Base-by-base conservation (phyloP, 2,329 filamentous ascomycete species). In the Diaporthe sp. region DNA sequence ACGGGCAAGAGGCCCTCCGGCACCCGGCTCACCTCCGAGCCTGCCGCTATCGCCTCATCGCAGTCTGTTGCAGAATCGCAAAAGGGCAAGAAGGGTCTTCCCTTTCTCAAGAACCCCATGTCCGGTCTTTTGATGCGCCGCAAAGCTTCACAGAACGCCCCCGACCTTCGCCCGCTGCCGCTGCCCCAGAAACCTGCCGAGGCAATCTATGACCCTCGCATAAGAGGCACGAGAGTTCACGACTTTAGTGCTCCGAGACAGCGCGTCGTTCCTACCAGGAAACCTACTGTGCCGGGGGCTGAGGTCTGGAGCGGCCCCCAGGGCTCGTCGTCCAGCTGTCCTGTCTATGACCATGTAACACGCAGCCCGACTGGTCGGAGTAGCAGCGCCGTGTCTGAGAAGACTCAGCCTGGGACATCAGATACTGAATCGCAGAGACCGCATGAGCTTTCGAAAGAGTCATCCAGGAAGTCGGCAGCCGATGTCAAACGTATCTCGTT, bases 191-290 rank as follows among this genome's bases (percentile, higher is more conserved):
- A 81, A 10, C 77, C 81, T 0, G 85, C 86, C 19, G 87, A 88
- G 77, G 85, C 86, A 7, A 81, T 82, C 27, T 92, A 92, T 77
- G 91, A 93, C 77, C 91, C 91, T 25, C 86, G 90, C 13, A 93
- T 93, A 76, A 87, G 87, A 78, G 92, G 90, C 65, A 93, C 89
- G 10, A 85, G 87, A 61, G 87, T 92, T 66, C 92, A 93, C 79
- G 92, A 91, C 80, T 93, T 92, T 78, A 92, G 90, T 78, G 90
- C 89, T 0, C 91, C 91, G 1, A 84, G 90, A 66, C 69, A 74
- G 51, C 86, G 81, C 59, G 81, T 83, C 37, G 76, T 84, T 4
- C 75, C 73, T 30, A 76, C 70, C 27, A 72, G 65, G 35, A 65
- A 72, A 15, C 73, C 66, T n/a, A 71, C 74, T 1, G 74, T 75